phyloP scores from a whole-genome alignment of 306 rosid species.

The Quercus berberidifolia region DNA sequence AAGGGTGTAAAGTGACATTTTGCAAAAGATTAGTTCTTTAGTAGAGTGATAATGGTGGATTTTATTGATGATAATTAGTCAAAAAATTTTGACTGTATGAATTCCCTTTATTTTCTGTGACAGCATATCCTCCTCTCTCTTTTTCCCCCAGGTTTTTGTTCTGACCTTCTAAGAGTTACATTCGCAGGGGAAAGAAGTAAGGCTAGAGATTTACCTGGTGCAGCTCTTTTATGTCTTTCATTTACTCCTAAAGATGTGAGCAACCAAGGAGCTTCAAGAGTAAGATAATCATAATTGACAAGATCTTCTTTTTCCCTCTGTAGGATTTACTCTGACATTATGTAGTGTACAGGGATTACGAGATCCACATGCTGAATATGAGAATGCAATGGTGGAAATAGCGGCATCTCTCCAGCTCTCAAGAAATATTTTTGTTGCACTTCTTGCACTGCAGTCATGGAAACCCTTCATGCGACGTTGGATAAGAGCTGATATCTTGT shows the following conservation, averaged over 20 bases:
- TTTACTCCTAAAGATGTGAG: slow-evolving; percentile 63
- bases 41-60: slow-evolving; percentile 5
- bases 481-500: slow-evolving; percentile 62
- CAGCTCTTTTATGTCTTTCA: slow-evolving; percentile 72
- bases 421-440: slow-evolving; percentile 76
- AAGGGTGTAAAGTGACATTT: background rate
- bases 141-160: background rate
- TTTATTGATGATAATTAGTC: background rate
- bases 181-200: slow-evolving; percentile 57
- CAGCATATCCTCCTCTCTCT: background rate
- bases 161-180: slow-evolving; percentile 11
- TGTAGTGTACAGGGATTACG: slow-evolving; percentile 43
- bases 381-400: slow-evolving; percentile 64
- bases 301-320: slow-evolving; percentile 12
- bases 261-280: slow-evolving; percentile 47
- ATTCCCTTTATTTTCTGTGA: background rate
- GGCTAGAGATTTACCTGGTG: slow-evolving; percentile 75
- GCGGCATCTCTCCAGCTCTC: slow-evolving; percentile 86
- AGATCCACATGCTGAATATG: slow-evolving; percentile 66
- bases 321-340: slow-evolving; percentile 22
- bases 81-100: slow-evolving; percentile 1
- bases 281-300: slow-evolving; percentile 32
- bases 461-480: slow-evolving; percentile 76
- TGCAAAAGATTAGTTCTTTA: slow-evolving; percentile 8
- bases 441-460: slow-evolving; percentile 87